These are phyloP conservation scores for Talaromyces piceae DNA, from an alignment of 2,329 filamentous ascomycete species.

Conservation along the genomic window DNA sequence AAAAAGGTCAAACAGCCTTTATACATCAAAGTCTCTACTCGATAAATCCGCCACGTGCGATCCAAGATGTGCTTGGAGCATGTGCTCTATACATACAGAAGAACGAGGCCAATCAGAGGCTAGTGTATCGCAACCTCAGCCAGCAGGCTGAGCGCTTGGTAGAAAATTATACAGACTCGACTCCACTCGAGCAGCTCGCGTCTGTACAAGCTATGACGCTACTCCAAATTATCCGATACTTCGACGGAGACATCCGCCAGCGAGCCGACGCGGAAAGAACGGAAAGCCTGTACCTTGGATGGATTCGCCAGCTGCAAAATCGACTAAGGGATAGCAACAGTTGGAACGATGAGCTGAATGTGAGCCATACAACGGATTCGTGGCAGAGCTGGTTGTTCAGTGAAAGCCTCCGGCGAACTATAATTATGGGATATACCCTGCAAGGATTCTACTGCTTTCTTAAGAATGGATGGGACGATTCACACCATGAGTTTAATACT, in stretches of 20 bases:
- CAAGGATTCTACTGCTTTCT: constrained; percentile 12
- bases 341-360: too few species aligned
- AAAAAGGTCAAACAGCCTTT: neutral
- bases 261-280: constrained; percentile 33
- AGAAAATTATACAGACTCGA: constrained; percentile 1
- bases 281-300: constrained; percentile 13
- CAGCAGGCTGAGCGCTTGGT: neutral
- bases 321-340: neutral
- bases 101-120: constrained; percentile 1
- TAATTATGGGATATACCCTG: constrained; percentile 8
- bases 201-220: constrained; percentile 40
- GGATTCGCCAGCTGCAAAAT: constrained; percentile 2
- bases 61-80: constrained; percentile 2
- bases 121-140: neutral
- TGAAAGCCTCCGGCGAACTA: constrained; percentile 11
- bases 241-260: constrained; percentile 41
- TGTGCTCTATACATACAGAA: constrained; percentile 3
- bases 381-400: constrained; percentile 10
- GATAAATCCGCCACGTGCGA: neutral
- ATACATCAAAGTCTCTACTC: constrained; percentile 1
- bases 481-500: constrained; percentile 8
- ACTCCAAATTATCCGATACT: constrained; percentile 42
- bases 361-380: neutral
- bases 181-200: constrained; percentile 26
- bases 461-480: constrained; percentile 12